phyloP scores from a whole-genome alignment of 1,139 yeast species.

The Yamadazyma siamensis region DNA sequence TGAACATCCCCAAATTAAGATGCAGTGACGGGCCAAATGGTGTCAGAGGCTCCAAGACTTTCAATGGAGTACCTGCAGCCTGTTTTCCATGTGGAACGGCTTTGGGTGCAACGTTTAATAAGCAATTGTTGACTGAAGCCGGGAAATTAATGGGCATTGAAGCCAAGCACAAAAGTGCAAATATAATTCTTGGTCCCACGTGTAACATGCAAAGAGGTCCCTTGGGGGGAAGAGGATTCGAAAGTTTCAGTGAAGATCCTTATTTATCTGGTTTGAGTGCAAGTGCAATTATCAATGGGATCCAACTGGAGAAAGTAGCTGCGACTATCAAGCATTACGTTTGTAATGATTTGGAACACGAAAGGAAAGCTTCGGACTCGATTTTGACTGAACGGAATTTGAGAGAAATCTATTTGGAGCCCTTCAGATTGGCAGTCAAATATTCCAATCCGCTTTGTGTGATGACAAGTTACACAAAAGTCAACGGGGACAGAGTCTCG shows the following conservation, averaged over 20 bases:
- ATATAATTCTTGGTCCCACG: conserved; percentile 34
- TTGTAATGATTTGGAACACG: conserved; percentile 59
- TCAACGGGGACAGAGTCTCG: conserved; percentile 56
- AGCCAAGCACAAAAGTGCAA: conserved; percentile 30
- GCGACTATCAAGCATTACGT: conserved; percentile 61
- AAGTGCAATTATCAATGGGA: conserved; percentile 26
- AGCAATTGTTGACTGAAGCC: conserved; percentile 22
- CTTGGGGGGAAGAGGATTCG: conserved; percentile 36
- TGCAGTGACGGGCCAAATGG: conserved; percentile 37
- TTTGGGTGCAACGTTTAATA: conserved; percentile 42
- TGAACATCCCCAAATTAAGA: conserved; percentile 31
- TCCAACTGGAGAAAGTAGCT: conserved; percentile 35
- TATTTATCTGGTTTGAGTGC: conserved; percentile 29
- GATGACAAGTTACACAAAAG: conserved; percentile 60
- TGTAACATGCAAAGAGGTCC: conserved; percentile 33
- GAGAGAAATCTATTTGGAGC: conserved; percentile 58
- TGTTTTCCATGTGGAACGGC: conserved; percentile 40
- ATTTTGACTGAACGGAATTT: conserved; percentile 54
- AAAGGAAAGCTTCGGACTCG: conserved; percentile 47
- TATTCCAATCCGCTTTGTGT: conserved; percentile 34
- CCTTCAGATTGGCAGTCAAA: conserved; percentile 57
- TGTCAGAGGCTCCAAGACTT: conserved; percentile 30
- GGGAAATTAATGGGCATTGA: conserved; percentile 33
- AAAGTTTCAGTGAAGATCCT: conserved; percentile 34
- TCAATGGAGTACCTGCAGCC: conserved; percentile 29